phyloP scores from a whole-genome alignment of 2,329 filamentous ascomycete species.

The Bimuria novae-zelandiae region DNA sequence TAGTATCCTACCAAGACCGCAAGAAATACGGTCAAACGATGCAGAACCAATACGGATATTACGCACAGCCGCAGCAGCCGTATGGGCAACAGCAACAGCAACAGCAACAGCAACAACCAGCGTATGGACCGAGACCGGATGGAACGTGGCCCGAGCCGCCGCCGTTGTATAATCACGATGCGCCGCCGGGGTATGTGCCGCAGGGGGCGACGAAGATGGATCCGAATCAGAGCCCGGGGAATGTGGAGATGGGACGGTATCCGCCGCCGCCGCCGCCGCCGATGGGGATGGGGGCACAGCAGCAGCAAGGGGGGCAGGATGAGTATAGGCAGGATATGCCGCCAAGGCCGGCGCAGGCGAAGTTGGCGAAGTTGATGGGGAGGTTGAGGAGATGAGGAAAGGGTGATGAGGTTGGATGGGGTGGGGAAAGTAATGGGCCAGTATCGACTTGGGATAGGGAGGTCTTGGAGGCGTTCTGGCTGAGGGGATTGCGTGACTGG shows the following conservation, averaged over 20 bases:
- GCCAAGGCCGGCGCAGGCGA: conserved; percentile 36
- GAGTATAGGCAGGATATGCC: conserved; percentile 27
- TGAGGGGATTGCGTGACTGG: conserved; percentile 34
- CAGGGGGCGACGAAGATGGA: conserved; percentile 36
- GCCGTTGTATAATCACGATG: conserved; percentile 41
- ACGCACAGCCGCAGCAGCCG: conserved; percentile 25
- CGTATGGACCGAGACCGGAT: conserved; percentile 21
- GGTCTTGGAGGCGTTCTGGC: conserved; percentile 2
- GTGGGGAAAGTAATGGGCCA: neutral
- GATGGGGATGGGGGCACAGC: conserved; percentile 28
- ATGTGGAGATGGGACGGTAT: conserved; percentile 37
- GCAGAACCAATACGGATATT: conserved; percentile 48
- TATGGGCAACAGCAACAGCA: conserved; percentile 26
- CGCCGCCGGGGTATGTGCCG: conserved; percentile 42
- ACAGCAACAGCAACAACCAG: conserved; percentile 28
- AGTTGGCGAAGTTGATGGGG: conserved; percentile 34
- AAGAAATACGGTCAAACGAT: conserved; percentile 37
- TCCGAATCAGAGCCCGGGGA: conserved; percentile 25
- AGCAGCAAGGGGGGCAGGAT: conserved; percentile 38
- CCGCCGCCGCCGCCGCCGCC: conserved; percentile 18
- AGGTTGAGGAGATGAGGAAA: conserved; percentile 31
- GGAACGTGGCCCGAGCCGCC: conserved; percentile 40
- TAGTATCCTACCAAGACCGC: conserved; percentile 48
- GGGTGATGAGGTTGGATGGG: neutral
- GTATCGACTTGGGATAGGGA: neutral